Evolutionary conservation across 116 monocot species (phyloP).

Genomic region (Phalaenopsis hybrid): DNA sequence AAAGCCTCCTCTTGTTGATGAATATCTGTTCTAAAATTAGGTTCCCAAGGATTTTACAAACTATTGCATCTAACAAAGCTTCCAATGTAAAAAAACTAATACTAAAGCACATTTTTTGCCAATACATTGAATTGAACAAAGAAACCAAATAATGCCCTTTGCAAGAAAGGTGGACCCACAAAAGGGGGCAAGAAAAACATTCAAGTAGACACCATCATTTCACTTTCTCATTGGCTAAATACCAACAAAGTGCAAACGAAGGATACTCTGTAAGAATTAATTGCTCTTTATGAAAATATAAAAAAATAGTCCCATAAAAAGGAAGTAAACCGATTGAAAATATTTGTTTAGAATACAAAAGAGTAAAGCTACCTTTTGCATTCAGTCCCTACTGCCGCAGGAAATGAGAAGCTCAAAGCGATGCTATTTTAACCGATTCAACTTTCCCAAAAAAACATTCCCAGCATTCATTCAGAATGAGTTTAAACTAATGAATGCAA

Average conservation of each 20-base stretch:
- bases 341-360: not conserved
- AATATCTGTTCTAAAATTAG: not conserved
- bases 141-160: conserved; percentile 1
- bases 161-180: not conserved
- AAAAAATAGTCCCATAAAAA: not conserved
- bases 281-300: not conserved
- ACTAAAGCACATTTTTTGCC: not conserved
- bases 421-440: not conserved
- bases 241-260: not conserved
- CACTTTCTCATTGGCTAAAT: not conserved
- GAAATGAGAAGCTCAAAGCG: not conserved
- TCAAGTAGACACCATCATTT: not conserved
- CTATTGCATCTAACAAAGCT: not conserved
- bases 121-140: not conserved
- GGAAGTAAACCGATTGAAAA: not conserved
- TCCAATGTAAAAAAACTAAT: not conserved
- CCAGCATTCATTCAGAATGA: not conserved
- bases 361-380: not conserved
- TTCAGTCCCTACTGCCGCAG: not conserved
- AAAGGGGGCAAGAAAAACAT: not conserved
- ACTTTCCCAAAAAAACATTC: not conserved
- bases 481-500: not conserved
- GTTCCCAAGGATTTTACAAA: not conserved
- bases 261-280: not conserved
- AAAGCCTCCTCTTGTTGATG: not conserved